Percentiles rank a stretch among this genome's conserved stretches.
Evolutionary conservation across 2,329 filamentous ascomycete genomes (phyloP).

Genomic region (Thermomyces lanuginosus): DNA sequence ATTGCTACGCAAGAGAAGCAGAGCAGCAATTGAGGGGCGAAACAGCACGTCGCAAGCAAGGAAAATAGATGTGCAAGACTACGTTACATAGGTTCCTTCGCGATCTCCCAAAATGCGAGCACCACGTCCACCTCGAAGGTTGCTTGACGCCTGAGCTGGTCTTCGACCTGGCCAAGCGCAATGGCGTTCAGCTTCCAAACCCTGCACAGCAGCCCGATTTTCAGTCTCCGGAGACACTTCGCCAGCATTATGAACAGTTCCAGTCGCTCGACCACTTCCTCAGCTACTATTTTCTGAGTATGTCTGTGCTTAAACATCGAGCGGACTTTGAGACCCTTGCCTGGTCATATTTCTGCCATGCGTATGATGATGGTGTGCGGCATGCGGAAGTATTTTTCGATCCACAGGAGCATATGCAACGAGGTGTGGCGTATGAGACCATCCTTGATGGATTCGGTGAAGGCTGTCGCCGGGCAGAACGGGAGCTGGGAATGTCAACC

Average conservation of each 20-base stretch:
- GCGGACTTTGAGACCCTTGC: conserved; percentile 59
- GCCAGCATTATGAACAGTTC: conserved; percentile 49
- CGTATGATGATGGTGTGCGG: conserved; percentile 46
- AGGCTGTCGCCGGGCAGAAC: conserved; percentile 44
- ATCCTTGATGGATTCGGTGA: conserved; percentile 47
- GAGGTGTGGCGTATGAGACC: conserved; percentile 46
- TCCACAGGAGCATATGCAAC: conserved; percentile 53
- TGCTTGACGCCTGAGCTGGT: conserved; percentile 53
- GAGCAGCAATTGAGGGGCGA: too few relatives aligned
- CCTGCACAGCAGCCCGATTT: conserved; percentile 44
- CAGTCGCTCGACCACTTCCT: conserved; percentile 61
- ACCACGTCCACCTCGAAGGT: conserved; percentile 67
- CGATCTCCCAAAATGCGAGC: conserved; percentile 62
- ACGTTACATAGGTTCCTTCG: conserved; percentile 43
- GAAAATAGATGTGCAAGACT: conserved; percentile 7
- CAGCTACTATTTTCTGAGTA: conserved; percentile 61
- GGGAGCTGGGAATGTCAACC: conserved; percentile 47
- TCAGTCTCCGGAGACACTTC: conserved; percentile 41
- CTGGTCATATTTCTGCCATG: conserved; percentile 53
- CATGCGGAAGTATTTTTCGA: conserved; percentile 73
- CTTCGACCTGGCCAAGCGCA: conserved; percentile 51
- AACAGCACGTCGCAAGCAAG: too few relatives aligned
- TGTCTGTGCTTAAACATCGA: conserved; percentile 48
- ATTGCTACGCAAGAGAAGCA: too few relatives aligned
- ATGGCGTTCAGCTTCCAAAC: conserved; percentile 45